A percentile compares a stretch with the other conserved stretches of the same genome.
Evolutionary conservation across 2,329 filamentous ascomycete species (phyloP).

Genomic region (Colletotrichum sp.): DNA sequence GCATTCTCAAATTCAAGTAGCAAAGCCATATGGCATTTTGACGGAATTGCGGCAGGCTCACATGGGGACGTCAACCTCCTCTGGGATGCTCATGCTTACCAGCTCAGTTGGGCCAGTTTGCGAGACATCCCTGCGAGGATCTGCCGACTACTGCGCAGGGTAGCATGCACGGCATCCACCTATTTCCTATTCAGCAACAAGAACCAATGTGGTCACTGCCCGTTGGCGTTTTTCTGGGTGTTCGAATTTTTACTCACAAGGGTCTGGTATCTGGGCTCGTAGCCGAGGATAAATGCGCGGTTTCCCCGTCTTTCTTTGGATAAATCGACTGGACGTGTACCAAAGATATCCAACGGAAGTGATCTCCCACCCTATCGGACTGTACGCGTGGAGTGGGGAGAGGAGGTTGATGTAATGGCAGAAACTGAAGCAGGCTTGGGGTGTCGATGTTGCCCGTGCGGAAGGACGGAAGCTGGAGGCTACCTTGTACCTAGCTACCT

Average conservation of each 20-base stretch:
- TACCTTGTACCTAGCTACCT: not conserved
- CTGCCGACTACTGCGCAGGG: not conserved
- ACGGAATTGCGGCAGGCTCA: slow-evolving; percentile 14
- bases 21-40: not conserved
- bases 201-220: not conserved
- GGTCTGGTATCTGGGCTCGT: not conserved
- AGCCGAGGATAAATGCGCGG: not conserved
- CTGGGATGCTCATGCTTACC: not conserved
- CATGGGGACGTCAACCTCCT: not conserved
- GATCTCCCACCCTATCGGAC: not conserved
- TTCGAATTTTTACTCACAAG: not conserved
- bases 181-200: not conserved
- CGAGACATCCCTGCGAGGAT: not conserved
- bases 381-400: not conserved
- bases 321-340: not conserved
- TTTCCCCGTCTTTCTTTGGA: not conserved
- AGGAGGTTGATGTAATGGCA: not conserved
- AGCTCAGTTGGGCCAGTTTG: not conserved
- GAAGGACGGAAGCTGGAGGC: not conserved
- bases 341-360: not conserved
- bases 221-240: not conserved
- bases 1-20: not conserved
- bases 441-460: not conserved
- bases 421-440: not conserved
- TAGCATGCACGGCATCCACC: not conserved